phyloP scores from a whole-genome alignment of 176 grass and related monocot species.

The Pontederia paniculata region DNA sequence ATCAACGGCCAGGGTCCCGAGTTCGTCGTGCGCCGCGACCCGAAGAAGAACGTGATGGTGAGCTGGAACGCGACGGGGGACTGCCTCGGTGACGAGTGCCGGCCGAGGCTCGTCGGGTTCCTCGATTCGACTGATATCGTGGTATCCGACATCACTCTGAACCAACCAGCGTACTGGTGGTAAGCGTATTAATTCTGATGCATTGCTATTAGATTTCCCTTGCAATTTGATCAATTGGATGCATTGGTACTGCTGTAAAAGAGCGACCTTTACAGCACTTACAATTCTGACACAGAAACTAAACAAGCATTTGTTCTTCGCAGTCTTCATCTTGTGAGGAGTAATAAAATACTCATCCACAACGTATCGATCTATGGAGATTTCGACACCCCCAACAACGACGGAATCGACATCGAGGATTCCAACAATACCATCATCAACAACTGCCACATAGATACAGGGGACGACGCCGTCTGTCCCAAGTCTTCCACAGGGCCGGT shows the following conservation, averaged over 20 bases:
- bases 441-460: constrained; percentile 57
- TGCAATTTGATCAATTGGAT: too few species aligned
- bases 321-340: constrained; percentile 72
- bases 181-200: constrained; percentile 19
- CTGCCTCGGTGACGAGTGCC: constrained; percentile 65
- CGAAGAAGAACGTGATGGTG: constrained; percentile 90
- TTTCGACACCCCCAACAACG: constrained; percentile 67
- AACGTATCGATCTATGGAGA: constrained; percentile 73
- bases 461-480: constrained; percentile 68
- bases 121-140: constrained; percentile 59
- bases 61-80: constrained; percentile 84
- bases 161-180: constrained; percentile 81
- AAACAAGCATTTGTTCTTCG: not conserved
- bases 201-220: too few species aligned
- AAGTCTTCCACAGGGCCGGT: constrained; percentile 61
- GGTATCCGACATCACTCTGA: constrained; percentile 63
- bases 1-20: constrained; percentile 78
- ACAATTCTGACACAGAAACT: not conserved
- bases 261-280: too few species aligned
- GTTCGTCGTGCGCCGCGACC: constrained; percentile 50
- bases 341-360: constrained; percentile 43
- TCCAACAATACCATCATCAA: constrained; percentile 75
- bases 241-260: too few species aligned
- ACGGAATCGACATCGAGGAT: constrained; percentile 74
- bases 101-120: constrained; percentile 81